Evolutionary conservation across 768 basidiomycete species (phyloP), one percentile per base, ranked within the genome.

Genomic region (Gautieria morchelliformis): DNA sequence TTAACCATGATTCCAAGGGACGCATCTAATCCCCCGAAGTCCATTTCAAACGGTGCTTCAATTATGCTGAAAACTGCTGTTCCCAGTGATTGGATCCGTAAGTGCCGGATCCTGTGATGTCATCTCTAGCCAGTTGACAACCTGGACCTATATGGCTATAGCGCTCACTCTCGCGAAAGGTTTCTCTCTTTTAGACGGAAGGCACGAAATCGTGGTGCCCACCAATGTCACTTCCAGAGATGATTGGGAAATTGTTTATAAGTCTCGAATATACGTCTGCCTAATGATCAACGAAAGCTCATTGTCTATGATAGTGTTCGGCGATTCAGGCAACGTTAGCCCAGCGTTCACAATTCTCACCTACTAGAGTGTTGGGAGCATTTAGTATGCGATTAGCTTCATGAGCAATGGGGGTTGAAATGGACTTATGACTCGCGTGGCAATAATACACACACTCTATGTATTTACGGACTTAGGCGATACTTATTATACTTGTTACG

Each of bases 281-380:
- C n/a, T 44, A 17, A n/a, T 59, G 24, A 39, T 27, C 39, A 41
- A 17, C 17, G 3, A 24, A 39, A 1, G 15, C 17, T 35, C 24
- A 35, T 22, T 15, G 6, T 47, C 46, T n/a, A 22, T 42, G 15
- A n/a, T n/a, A 71, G 70, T 72, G 47, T 68, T 72, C 35, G 72
- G 72, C 14, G 69, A 72, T 52, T 72, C 71, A 1, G 73, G 70
- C 27, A 72, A 72, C 50, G 68, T 65, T 52, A 71, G 70, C 56
- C 66, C 65, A n/a, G 15, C 42, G 14, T 71, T 73, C 62, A 65
- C 68, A 10, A 69, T 72, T 62, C 27, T 48, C 19, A 27, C 3
- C 2, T 27, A 2, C 27, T 27, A 27, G 27, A 27, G 48, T n/a
- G 10, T 37, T 9, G 35, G 3, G 14, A 37, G 10, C 35, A 10